Evolutionary conservation across 768 basidiomycete genomes (phyloP).

Genomic region (Lactarius evosmus): DNA sequence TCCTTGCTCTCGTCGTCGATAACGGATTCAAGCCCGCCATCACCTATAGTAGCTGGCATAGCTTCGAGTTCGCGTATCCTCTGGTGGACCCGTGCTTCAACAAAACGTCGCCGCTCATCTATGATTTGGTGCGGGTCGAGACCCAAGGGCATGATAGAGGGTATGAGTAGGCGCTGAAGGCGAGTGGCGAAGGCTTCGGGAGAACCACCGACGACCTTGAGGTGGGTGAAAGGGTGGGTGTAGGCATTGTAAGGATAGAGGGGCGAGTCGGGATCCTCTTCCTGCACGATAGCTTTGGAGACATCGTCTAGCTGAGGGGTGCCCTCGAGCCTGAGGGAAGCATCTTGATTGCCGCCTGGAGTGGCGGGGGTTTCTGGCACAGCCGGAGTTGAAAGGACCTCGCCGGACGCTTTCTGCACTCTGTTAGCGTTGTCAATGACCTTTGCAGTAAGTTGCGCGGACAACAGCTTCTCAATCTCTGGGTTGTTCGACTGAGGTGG

Average conservation of each 20-base stretch:
- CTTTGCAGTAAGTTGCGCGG: conserved; percentile 56
- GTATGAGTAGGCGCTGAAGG: conserved; percentile 77
- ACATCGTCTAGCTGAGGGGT: conserved; percentile 50
- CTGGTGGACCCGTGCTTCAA: conserved; percentile 86
- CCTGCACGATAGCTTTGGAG: conserved; percentile 72
- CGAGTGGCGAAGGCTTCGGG: conserved; percentile 65
- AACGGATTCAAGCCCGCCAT: conserved; percentile 61
- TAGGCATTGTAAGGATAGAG: conserved; percentile 94
- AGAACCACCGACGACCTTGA: conserved; percentile 58
- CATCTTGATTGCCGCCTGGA: conserved; percentile 29
- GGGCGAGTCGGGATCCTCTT: conserved; percentile 73
- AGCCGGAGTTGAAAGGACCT: conserved; percentile 29
- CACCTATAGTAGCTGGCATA: conserved; percentile 75
- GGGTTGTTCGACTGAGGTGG: conserved; percentile 57
- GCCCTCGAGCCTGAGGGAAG: conserved; percentile 57
- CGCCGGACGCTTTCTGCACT: conserved; percentile 52
- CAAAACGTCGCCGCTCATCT: conserved; percentile 87
- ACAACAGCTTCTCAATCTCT: conserved; percentile 63
- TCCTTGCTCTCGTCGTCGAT: conserved; percentile 39
- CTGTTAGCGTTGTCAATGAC: conserved; percentile 76
- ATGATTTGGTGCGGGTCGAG: conserved; percentile 90
- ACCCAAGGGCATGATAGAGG: conserved; percentile 85
- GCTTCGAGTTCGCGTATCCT: conserved; percentile 83
- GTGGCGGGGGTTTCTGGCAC: conserved; percentile 12
- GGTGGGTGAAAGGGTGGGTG: conserved; percentile 76